These are phyloP conservation scores for Oxytropis ochrocephala DNA, from an alignment of 306 rosid species.

Conservation along the genomic window DNA sequence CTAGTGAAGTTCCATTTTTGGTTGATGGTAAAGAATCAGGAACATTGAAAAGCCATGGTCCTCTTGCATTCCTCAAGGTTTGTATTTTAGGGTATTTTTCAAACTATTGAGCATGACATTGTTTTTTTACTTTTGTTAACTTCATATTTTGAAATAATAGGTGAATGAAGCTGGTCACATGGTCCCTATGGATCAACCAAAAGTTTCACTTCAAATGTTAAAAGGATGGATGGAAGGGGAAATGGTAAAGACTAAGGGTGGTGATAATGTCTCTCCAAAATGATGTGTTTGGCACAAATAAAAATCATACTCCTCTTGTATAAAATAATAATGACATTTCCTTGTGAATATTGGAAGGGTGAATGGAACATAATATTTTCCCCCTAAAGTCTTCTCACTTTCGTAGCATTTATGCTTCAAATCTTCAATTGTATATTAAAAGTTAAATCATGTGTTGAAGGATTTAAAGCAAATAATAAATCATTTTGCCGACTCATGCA, in stretches of 20 bases:
- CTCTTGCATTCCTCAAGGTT: slow-evolving; percentile 85
- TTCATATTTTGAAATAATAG: slow-evolving; percentile 22
- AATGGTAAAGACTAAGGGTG: slow-evolving; percentile 21
- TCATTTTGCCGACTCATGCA: neutral
- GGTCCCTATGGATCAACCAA: slow-evolving; percentile 98
- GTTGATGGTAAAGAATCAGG: slow-evolving; percentile 83
- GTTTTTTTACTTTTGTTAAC: slow-evolving; percentile 14
- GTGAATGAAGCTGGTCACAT: slow-evolving; percentile 81
- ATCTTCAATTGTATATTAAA: too few relatives aligned
- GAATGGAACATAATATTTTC: neutral
- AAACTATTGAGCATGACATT: neutral
- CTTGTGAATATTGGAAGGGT: neutral
- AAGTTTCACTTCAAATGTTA: slow-evolving; percentile 73
- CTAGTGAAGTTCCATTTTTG: slow-evolving; percentile 41
- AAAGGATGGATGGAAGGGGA: slow-evolving; percentile 75
- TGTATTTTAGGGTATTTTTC: neutral
- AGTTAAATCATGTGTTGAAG: neutral
- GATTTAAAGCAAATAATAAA: neutral
- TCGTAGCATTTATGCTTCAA: neutral
- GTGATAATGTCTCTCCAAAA: slow-evolving; percentile 33
- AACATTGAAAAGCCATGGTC: slow-evolving; percentile 57
- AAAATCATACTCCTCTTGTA: slow-evolving; percentile 7
- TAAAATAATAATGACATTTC: neutral
- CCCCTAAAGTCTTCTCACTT: neutral
- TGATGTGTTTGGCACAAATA: slow-evolving; percentile 21